Base-by-base conservation (phyloP, 2,329 filamentous ascomycete genomes). In the Botryotinia convoluta region DNA sequence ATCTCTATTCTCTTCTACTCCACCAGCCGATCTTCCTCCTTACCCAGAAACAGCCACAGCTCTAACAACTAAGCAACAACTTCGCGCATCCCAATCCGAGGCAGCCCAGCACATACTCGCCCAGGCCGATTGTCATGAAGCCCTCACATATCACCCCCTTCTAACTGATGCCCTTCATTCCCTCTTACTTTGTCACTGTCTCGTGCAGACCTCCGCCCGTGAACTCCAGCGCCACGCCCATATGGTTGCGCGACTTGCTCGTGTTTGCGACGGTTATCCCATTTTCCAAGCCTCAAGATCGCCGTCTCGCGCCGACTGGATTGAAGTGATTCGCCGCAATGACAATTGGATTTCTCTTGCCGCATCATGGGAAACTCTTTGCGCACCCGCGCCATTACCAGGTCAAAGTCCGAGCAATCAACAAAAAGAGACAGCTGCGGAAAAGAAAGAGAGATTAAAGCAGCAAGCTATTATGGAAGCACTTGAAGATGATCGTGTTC, bases 181-280 rank as follows among this genome's bases (percentile, higher is more conserved):
- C 7, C 83, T 96, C 2, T 88, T 97, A 14, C 87, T 97, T 59
- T 92, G 91, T 77, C 93, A 97, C 81, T 88, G 88, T n/a, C 88
- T 97, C 16, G 83, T 93, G 12, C 93, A 95, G 81, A 97, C 93
- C 0, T 92, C 93, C 0, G 82, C 88, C 18, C 93, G 92, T 77
- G 93, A 96, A 81, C 87, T 95, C 48, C 88, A 90, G 68, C 92
- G 93, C 51, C 93, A 96, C 80, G 92, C 93, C 0, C 87, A 94
- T 83, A 96, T 95, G 87, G 93, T 92, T 7, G 92, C 93, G 26
- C 90, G 93, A 8, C 86, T 96, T 2, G 87, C 89, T 7, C 88
- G 93, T 32, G 86, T 96, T 37, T 90, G 89, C 67, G 92, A 96
- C 78, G 93, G 93, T 6, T 95, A 93, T 77, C 93, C 93, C 0